Percentiles rank a stretch among this genome's conserved stretches.
Evolutionary conservation across 139 green algal genomes (phyloP).

Genomic region (Bryopsis sp.): DNA sequence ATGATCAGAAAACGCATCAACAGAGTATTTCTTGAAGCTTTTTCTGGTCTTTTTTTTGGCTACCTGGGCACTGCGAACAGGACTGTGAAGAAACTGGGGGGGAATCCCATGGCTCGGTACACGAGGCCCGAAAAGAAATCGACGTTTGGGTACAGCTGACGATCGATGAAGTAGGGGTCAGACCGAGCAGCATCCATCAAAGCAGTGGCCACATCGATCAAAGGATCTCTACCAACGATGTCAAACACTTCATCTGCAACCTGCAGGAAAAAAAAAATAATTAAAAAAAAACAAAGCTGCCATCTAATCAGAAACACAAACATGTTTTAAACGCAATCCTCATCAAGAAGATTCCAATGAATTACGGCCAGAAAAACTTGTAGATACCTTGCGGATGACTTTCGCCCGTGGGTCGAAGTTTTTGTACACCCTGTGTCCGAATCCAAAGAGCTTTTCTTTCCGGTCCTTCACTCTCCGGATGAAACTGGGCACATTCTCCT

Average conservation of each 20-base stretch:
- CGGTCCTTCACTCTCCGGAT: constrained; percentile 56
- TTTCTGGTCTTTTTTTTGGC: not conserved
- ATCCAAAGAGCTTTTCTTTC: constrained; percentile 87
- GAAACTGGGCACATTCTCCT: constrained; percentile 70
- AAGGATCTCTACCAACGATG: constrained; percentile 81
- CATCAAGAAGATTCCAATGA: too few species aligned
- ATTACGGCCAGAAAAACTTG: too few species aligned
- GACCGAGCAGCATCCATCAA: constrained; percentile 54
- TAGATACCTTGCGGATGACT: constrained; percentile 82
- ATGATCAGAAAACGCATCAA: too few species aligned
- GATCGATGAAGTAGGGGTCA: constrained; percentile 66
- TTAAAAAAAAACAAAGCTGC: too few species aligned
- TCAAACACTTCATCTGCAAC: constrained; percentile 80
- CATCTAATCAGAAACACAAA: too few species aligned
- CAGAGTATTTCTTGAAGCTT: not conserved
- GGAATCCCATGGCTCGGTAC: constrained; percentile 92
- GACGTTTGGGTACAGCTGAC: constrained; percentile 99
- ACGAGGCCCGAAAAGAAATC: constrained; percentile 95
- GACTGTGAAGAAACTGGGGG: constrained; percentile 96
- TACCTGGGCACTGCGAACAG: constrained; percentile 93
- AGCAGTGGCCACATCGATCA: constrained; percentile 90
- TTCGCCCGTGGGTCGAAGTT: constrained; percentile 96
- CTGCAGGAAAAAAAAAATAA: constrained; percentile 19
- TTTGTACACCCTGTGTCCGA: constrained; percentile 98
- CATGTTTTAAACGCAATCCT: too few species aligned